Percentiles rank a stretch among this genome's conserved stretches.
Conservation (phyloP, 768 basidiomycete species). For the Leccinum boreale region DNA sequence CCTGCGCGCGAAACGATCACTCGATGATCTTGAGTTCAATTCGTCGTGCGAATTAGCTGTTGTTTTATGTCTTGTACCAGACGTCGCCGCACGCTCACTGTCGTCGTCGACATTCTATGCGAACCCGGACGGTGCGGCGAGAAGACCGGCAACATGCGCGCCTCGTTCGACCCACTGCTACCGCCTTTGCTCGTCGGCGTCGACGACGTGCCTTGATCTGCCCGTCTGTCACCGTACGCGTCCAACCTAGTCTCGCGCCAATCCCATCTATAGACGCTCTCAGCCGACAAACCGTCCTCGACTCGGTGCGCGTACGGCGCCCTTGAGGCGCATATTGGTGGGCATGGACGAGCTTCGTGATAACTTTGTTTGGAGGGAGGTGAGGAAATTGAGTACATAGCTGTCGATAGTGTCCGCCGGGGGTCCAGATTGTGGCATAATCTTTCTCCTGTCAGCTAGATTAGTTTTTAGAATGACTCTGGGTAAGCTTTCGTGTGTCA, state of each 20-base stretch:
- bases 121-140: constrained; percentile 35
- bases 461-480: too few relatives aligned
- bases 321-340: constrained; percentile 39
- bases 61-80: constrained; percentile 39
- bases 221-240: constrained; percentile 13
- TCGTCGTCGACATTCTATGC: constrained; percentile 43
- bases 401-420: constrained; percentile 46
- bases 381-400: constrained; percentile 57
- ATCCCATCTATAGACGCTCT: constrained; percentile 68
- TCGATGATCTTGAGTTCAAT: constrained; percentile 44
- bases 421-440: too few relatives aligned
- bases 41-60: constrained; percentile 56
- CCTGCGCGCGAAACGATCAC: constrained; percentile 38
- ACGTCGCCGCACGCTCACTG: constrained; percentile 28
- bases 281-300: constrained; percentile 60
- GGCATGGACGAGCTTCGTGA: constrained; percentile 56
- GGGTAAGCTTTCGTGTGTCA: too few relatives aligned
- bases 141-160: constrained; percentile 26
- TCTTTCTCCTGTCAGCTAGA: too few relatives aligned
- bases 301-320: constrained; percentile 49
- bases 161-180: constrained; percentile 24
- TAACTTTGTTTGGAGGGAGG: constrained; percentile 46
- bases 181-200: neutral
- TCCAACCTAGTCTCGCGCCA: constrained; percentile 69
- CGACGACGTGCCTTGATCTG: constrained; percentile 5